phyloP scores from a whole-genome alignment of 2,329 filamentous ascomycete species.

The Pyrenophora graminea region DNA sequence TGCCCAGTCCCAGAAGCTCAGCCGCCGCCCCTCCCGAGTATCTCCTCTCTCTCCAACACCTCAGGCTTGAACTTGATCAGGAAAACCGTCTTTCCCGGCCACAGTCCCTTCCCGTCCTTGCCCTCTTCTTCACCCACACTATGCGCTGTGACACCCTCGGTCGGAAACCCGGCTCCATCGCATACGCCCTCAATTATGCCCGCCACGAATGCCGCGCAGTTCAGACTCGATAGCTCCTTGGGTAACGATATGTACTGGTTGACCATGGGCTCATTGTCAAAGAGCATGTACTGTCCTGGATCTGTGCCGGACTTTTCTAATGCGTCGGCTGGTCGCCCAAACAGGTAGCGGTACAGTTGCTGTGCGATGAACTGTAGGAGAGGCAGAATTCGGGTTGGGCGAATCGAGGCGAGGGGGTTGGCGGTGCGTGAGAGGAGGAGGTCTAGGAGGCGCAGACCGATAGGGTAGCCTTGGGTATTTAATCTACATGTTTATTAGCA shows the following conservation, averaged over 20 bases:
- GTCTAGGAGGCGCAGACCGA: conserved; percentile 92
- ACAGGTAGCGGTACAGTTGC: conserved; percentile 88
- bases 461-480: conserved; percentile 88
- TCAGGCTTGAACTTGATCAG: conserved; percentile 89
- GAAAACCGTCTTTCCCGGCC: conserved; percentile 96
- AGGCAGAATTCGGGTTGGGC: conserved; percentile 85
- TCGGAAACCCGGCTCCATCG: conserved; percentile 88
- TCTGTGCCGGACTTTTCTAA: conserved; percentile 87
- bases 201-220: conserved; percentile 93
- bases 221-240: conserved; percentile 93
- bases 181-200: conserved; percentile 95
- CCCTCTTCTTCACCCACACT: conserved; percentile 57
- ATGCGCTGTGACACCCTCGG: conserved; percentile 85
- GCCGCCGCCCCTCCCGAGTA: conserved; percentile 65
- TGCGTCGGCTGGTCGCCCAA: conserved; percentile 85
- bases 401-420: conserved; percentile 53
- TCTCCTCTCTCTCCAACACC: conserved; percentile 88
- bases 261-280: conserved; percentile 95
- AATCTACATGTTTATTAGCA: conserved; percentile 58
- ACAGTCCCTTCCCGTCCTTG: conserved; percentile 66
- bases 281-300: conserved; percentile 97
- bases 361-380: conserved; percentile 96
- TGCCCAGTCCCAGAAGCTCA: conserved; percentile 11
- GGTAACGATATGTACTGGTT: conserved; percentile 93
- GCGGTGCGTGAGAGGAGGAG: conserved; percentile 77